Base-by-base conservation (phyloP, 169 alveolate genomes). In the Cryptosporidium muris region DNA sequence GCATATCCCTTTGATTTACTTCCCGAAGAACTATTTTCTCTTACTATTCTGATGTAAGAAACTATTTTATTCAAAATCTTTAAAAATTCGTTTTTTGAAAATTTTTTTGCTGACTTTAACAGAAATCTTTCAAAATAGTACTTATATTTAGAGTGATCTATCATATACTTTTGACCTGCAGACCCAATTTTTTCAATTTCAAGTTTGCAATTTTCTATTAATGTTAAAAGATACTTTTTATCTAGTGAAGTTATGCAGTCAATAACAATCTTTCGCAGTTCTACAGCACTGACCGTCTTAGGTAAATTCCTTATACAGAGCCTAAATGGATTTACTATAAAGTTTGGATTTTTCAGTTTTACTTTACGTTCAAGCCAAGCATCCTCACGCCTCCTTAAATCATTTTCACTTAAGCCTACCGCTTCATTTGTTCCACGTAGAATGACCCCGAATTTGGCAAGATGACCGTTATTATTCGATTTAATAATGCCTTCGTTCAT, bases 391-490 rank as follows among this genome's bases (percentile, higher is more conserved):
- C 54, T 34, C n/a, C 49, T 74, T 58, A 74, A 74, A 47, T 74
- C 85, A 34, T 74, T 58, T 11, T n/a, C 64, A 58, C 85, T 74
- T n/a, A 74, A 36, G 16, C 85, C 85, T 54, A 58, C 63, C 1
- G 85, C 74, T 49, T 60, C 85, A 14, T 47, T 74, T 68, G 47
- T 74, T 1, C 85, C 85, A 45, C 74, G 85, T 3, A 74, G 62
- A 56, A 74, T 36, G 36, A 74, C 43, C 16, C 85, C 85, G 11
- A 43, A 16, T 37, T 54, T 74, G 12, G 60, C 8, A 9, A 74
- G n/a, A 6, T 74, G 74, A 5, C 40, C 16, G 14, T 12, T 42
- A 11, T 54, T 37, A 0, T 9, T 4, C 8, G 49, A 7, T 1
- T 51, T 67, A 11, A 1, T 1, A 16, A 37, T 36, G 14, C 45